Base-by-base conservation (phyloP, 1,139 yeast genomes). In the Meyerozyma smithsonii region DNA sequence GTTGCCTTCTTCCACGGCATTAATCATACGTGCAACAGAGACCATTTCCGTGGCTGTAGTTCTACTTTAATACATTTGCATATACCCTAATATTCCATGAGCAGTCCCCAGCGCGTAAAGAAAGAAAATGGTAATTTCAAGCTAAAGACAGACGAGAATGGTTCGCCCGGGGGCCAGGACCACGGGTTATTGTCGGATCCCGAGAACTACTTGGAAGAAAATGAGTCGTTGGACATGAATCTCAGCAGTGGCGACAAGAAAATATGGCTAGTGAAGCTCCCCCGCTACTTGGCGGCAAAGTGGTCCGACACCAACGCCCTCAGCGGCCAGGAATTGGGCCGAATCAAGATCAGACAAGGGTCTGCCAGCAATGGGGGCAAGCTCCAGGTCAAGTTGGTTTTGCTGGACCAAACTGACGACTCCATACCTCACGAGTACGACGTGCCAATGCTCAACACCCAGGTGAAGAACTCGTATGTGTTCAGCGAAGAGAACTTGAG, bases 231-330 rank as follows among this genome's bases (percentile, higher is more conserved):
- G 38, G 85, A 84, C 55, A 63, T 84, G 67, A 79, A 82, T 52
- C 55, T 84, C 36, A 47, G 62, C 6, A 62, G 65, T 23, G 77
- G 81, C 8, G 66, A 64, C 36, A 81, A 80, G 50, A 88, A 88
- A 52, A 83, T 92, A 33, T 92, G 98, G 98, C 69, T 92, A 21
- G 96, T 92, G 20, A 79, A 95, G 51, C 66, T 92, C 51, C 97
- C 98, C 4, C 79, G 86, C 54, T 89, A 88, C 55, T 69, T 92
- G 46, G 85, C 95, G 37, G 89, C 84, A 39, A 73, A 77, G 49
- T 89, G 97, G 96, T 75, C 81, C 41, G 74, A 83, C 46, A 73
- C 78, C 36, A 79, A 73, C 12, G 67, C 67, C 28, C 62, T 84
- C 44, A 72, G 79, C 43, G 94, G 96, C 2, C 80, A 84, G 52